Evolutionary conservation across 306 rosid genomes (phyloP), one percentile per base, ranked within the genome.

Genomic region (Macrotyloma uniflorum): DNA sequence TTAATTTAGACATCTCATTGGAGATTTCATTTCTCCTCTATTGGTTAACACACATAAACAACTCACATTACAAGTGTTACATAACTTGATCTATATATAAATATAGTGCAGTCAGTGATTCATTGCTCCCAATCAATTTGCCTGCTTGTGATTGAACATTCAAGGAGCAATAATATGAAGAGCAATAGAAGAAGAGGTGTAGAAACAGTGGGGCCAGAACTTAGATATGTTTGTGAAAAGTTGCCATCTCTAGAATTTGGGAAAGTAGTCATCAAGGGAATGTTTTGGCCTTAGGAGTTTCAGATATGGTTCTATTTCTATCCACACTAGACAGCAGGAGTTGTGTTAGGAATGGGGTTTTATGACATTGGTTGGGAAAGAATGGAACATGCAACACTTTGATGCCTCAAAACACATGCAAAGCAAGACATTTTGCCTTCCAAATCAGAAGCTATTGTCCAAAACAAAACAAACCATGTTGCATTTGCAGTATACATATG

Each of bases 321-420:
- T 64, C 11, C 12, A 73, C 83, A 78, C 58, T 24, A 57, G 91
- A 89, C 90, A 83, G 28, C 20, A 30, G 20, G 73, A 72, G 80
- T 67, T 50, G 79, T 84, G 77, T 50, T 67, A 7, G 83, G 87
- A 66, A 62, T 88, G 86, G 88, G 84, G 43, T 84, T 79, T 82
- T 77, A 76, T 75, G 87, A 90, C 84, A 90, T 54, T 77, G 80
- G 90, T 79, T 81, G 86, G 82, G 88, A 74, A 54, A 78, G 80
- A 83, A 30, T 75, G 86, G 77, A 86, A 81, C 84, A 82, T 88
- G 82, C 88, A 83, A 85, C 80, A 76, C 80, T 68, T 81, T 75
- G 76, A 74, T 79, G 62, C 82, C 67, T 49, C 26, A 15, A 58
- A 45, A 36, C 82, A 85, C 86, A 78, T 80, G 89, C 85, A 83